These are phyloP conservation scores for Barbatosphaeria neglecta DNA, from an alignment of 495 filamentous ascomycete genomes.

Conservation along the genomic window DNA sequence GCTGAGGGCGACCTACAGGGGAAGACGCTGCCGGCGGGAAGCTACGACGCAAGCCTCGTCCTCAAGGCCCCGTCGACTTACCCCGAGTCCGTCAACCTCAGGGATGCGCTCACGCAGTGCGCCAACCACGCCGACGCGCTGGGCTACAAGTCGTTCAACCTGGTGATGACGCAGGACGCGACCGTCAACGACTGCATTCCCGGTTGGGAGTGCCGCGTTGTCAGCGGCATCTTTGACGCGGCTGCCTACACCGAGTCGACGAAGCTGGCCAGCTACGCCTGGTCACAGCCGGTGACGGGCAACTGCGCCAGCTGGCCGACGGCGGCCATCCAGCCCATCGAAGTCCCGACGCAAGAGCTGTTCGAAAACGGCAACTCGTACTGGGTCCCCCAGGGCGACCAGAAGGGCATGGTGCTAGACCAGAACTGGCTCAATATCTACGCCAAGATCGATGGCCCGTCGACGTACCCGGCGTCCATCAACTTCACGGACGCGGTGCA, in stretches of 20 bases:
- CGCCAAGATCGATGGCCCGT: background rate
- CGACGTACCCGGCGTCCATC: background rate
- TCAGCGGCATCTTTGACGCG: background rate
- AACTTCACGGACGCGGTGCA: background rate
- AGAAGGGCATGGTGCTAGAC: background rate
- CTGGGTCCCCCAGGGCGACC: background rate
- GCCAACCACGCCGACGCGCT: background rate
- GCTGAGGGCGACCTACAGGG: background rate
- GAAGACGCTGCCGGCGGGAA: background rate
- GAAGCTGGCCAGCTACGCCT: background rate
- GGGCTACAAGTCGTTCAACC: background rate
- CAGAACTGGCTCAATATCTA: background rate
- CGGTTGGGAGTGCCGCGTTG: background rate
- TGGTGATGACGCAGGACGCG: background rate
- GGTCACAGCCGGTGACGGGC: background rate
- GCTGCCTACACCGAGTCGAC: background rate
- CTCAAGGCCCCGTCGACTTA: background rate
- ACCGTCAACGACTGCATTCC: background rate
- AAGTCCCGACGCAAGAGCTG: background rate
- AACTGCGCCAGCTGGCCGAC: background rate
- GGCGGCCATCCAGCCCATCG: background rate
- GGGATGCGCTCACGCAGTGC: background rate
- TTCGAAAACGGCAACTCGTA: background rate
- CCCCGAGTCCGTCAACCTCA: background rate
- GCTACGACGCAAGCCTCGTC: background rate